phyloP scores from a whole-genome alignment of 2,329 filamentous ascomycete species.

The Periconia macrospinosa region DNA sequence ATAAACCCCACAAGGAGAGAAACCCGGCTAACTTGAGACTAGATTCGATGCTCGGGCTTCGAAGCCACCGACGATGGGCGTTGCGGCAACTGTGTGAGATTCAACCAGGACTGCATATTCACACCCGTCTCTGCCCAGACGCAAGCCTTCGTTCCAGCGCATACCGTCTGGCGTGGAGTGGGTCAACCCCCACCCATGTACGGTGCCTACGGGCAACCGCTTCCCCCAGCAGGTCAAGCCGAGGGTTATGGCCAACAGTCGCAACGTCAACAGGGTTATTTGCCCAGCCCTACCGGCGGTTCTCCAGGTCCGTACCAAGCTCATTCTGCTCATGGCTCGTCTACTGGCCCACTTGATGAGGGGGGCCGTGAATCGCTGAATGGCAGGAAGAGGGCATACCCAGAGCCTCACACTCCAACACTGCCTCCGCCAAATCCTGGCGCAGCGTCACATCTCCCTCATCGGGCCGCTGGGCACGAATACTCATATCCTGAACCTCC shows the following conservation, averaged over 20 bases:
- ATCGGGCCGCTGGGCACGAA: slow-evolving; percentile 36
- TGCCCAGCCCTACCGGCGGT: slow-evolving; percentile 48
- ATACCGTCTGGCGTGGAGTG: slow-evolving; percentile 61
- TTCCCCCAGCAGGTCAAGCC: slow-evolving; percentile 42
- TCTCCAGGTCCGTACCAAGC: slow-evolving; percentile 45
- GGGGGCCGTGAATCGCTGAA: slow-evolving; percentile 41
- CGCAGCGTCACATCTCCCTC: slow-evolving; percentile 44
- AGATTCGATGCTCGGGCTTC: slow-evolving; percentile 78
- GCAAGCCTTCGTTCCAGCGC: slow-evolving; percentile 73
- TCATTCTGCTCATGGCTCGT: slow-evolving; percentile 35
- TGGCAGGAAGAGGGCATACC: slow-evolving; percentile 50
- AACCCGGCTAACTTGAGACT: slow-evolving; percentile 18
- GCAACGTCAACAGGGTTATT: slow-evolving; percentile 42
- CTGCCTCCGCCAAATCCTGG: slow-evolving; percentile 52
- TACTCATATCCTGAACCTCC: slow-evolving; percentile 49
- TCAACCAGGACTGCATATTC: slow-evolving; percentile 77
- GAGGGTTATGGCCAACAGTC: slow-evolving; percentile 41
- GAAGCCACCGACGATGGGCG: slow-evolving; percentile 71
- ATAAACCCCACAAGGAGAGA: background rate
- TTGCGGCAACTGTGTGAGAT: slow-evolving; percentile 72
- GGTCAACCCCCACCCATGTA: slow-evolving; percentile 54
- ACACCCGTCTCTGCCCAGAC: slow-evolving; percentile 74
- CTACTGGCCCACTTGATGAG: slow-evolving; percentile 42
- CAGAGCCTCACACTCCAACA: slow-evolving; percentile 55
- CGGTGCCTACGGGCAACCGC: slow-evolving; percentile 55